These are phyloP conservation scores for Diutina pseudorugosa DNA, from an alignment of 1,139 yeast species.

Conservation along the genomic window DNA sequence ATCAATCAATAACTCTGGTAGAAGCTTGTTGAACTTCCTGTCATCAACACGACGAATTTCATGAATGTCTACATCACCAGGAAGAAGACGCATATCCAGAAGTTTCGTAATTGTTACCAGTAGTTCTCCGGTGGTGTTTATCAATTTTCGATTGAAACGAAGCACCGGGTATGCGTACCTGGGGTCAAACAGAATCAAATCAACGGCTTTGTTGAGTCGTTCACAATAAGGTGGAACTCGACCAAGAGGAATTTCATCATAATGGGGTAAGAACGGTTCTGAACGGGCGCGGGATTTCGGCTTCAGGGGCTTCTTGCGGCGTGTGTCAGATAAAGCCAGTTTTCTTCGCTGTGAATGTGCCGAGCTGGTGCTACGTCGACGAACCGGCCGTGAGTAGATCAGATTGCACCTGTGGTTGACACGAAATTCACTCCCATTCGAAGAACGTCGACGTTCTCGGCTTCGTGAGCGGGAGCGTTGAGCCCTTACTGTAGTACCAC, in stretches of 20 bases:
- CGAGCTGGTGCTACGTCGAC: background rate
- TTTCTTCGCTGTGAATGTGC: background rate
- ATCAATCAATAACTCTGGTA: conserved; percentile 17
- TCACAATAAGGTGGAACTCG: conserved; percentile 29
- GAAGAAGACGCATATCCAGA: conserved; percentile 18
- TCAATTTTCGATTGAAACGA: conserved; percentile 22
- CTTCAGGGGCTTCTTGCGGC: background rate
- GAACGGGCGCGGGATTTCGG: background rate
- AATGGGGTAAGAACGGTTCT: background rate
- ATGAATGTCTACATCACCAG: conserved; percentile 24
- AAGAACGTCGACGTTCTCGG: background rate
- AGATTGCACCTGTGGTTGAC: background rate
- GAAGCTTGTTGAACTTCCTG: conserved; percentile 18
- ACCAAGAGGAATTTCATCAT: conserved; percentile 8
- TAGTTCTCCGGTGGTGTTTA: conserved; percentile 17
- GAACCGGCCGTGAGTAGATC: background rate
- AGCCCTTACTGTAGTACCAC: background rate
- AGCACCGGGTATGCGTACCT: conserved; percentile 24
- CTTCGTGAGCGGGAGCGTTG: background rate
- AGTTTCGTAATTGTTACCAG: conserved; percentile 17
- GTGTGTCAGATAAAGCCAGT: background rate
- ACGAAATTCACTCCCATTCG: background rate
- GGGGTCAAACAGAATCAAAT: conserved; percentile 30
- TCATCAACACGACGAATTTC: conserved; percentile 29
- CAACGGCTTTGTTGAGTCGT: conserved; percentile 22